Percentiles rank a stretch among this genome's conserved stretches.
phyloP scores from a whole-genome alignment of 805 yeast genomes.

The Maudiozyma turicensis region DNA sequence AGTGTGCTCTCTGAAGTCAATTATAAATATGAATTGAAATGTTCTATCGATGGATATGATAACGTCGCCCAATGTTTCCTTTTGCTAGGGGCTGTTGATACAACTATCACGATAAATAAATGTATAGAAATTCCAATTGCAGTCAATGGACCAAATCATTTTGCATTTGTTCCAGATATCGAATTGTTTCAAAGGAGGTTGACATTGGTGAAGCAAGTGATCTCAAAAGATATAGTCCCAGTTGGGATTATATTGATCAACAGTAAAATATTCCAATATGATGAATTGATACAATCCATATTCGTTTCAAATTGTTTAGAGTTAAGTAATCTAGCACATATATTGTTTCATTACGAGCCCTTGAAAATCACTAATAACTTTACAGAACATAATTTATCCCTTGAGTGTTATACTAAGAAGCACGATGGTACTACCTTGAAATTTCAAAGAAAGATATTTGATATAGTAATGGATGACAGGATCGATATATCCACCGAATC shows the following conservation, averaged over 20 bases:
- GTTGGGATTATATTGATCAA: slow-evolving; percentile 7
- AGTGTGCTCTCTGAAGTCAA: slow-evolving; percentile 9
- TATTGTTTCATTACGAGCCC: slow-evolving; percentile 10
- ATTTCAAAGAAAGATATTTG: neutral
- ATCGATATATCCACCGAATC: neutral
- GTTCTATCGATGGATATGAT: neutral
- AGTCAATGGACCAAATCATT: neutral
- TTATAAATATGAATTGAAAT: slow-evolving; percentile 7
- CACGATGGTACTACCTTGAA: neutral
- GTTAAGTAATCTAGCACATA: neutral
- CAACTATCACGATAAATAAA: neutral
- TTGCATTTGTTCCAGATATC: slow-evolving; percentile 5
- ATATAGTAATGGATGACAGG: neutral
- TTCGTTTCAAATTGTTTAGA: neutral
- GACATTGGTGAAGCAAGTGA: slow-evolving; percentile 1
- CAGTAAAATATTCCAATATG: slow-evolving; percentile 6
- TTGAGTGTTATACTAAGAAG: neutral
- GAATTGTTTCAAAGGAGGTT: slow-evolving; percentile 5
- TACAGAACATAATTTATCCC: neutral
- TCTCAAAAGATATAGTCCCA: neutral
- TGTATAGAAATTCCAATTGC: slow-evolving; percentile 1
- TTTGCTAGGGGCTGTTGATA: slow-evolving; percentile 7
- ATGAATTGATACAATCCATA: neutral
- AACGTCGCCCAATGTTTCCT: slow-evolving; percentile 10
- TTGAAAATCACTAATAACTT: neutral